Conservation (phyloP, 352 stramenopile species). For the Pythium dissimile region DNA sequence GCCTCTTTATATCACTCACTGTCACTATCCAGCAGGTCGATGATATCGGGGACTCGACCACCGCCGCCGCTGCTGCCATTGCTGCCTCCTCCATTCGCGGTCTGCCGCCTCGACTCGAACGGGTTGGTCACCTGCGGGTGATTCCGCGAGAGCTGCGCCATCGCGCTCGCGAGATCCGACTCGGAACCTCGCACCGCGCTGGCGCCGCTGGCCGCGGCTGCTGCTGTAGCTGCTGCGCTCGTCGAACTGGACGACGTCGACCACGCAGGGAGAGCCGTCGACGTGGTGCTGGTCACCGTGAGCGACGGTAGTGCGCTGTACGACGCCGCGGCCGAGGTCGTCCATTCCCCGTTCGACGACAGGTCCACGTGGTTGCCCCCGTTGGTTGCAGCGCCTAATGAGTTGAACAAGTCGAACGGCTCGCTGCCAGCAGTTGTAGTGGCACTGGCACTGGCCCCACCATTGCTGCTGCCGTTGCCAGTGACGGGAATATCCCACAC, state of each 20-base stretch:
- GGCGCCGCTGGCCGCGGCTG: constrained; percentile 2
- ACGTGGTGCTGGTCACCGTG: neutral
- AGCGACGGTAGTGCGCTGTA: neutral
- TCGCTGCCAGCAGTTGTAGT: neutral
- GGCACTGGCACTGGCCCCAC: neutral
- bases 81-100: constrained; percentile 4
- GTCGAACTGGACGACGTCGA: neutral
- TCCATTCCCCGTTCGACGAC: neutral
- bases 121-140: constrained; percentile 50
- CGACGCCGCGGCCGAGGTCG: neutral
- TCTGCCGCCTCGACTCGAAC: constrained; percentile 37
- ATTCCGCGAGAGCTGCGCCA: constrained; percentile 58
- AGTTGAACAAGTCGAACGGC: constrained; percentile 35
- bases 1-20: constrained; percentile 43
- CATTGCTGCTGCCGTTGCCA: neutral
- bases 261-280: neutral
- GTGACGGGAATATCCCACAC: constrained; percentile 54
- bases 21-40: constrained; percentile 77
- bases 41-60: constrained; percentile 51
- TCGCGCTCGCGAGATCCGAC: constrained; percentile 50
- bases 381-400: constrained; percentile 1
- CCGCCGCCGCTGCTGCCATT: neutral
- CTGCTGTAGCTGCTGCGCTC: neutral
- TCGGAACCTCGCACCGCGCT: constrained; percentile 30
- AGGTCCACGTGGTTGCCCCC: constrained; percentile 3